Evolutionary conservation across 805 yeast genomes (phyloP).

Genomic region (Schwanniomyces sp.): DNA sequence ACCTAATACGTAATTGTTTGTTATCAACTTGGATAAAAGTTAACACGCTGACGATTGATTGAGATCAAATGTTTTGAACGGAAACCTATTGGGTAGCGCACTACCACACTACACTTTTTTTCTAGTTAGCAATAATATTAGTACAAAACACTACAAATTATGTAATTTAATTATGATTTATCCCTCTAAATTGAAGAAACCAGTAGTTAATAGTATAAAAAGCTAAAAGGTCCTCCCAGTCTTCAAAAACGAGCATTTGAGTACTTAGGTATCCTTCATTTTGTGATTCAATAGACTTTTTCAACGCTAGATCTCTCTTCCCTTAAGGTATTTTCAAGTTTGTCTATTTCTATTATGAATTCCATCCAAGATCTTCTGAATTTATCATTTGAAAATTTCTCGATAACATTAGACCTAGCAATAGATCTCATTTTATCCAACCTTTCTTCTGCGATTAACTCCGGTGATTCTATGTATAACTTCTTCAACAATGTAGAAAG

Average conservation of each 20-base stretch:
- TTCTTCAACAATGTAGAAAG: conserved; percentile 50
- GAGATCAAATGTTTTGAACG: conserved; percentile 5
- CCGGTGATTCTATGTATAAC: conserved; percentile 37
- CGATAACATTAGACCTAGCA: conserved; percentile 45
- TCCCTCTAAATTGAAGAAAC: too few species aligned
- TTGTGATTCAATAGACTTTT: conserved; percentile 18
- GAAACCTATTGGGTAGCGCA: conserved; percentile 2
- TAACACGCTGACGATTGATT: conserved; percentile 11
- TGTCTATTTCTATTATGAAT: conserved; percentile 15
- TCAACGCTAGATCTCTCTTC: conserved; percentile 28
- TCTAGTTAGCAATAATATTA: not conserved
- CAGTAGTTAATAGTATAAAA: too few species aligned
- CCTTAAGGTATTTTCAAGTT: conserved; percentile 25
- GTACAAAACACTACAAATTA: not conserved
- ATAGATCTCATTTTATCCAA: conserved; percentile 43
- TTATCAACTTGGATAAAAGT: conserved; percentile 2
- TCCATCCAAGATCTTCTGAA: conserved; percentile 57
- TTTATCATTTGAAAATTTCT: conserved; percentile 60
- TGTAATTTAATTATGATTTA: not conserved
- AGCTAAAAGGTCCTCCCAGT: too few species aligned
- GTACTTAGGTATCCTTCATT: not conserved
- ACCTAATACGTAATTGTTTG: not conserved
- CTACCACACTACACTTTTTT: not conserved
- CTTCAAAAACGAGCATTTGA: too few species aligned
- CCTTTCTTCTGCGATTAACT: conserved; percentile 25